These are phyloP conservation scores for Ophiocordyceps unilateralis DNA, from an alignment of 2,329 filamentous ascomycete species.

Conservation along the genomic window DNA sequence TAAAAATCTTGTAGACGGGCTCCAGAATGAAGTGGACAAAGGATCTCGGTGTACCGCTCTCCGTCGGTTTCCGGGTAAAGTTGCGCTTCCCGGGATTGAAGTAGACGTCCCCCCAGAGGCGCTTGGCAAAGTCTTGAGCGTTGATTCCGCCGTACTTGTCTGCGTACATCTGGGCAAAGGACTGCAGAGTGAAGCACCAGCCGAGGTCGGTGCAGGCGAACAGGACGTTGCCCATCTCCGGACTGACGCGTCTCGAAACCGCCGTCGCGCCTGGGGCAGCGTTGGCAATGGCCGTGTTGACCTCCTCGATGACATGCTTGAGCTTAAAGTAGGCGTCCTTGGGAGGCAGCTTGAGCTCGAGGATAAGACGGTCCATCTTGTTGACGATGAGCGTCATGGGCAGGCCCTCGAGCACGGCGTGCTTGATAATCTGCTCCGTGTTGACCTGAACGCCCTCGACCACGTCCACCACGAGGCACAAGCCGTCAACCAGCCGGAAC, in stretches of 20 bases:
- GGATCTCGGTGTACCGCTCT: conserved; percentile 64
- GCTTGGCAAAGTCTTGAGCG: conserved; percentile 61
- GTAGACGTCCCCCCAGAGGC: conserved; percentile 93
- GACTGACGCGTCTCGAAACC: conserved; percentile 66
- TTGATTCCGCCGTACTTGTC: conserved; percentile 74
- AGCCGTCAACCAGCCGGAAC: conserved; percentile 72
- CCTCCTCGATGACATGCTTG: conserved; percentile 95
- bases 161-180: conserved; percentile 92
- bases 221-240: conserved; percentile 95
- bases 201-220: conserved; percentile 88
- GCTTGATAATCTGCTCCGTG: conserved; percentile 92
- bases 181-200: conserved; percentile 91
- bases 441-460: conserved; percentile 98
- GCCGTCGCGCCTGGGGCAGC: conserved; percentile 59
- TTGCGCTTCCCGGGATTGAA: conserved; percentile 82
- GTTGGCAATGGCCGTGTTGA: conserved; percentile 89
- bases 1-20: conserved; percentile 95
- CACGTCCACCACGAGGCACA: conserved; percentile 87
- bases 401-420: conserved; percentile 77
- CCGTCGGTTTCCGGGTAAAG: conserved; percentile 75
- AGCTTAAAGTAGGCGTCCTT: conserved; percentile 97
- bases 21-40: conserved; percentile 94
- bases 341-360: conserved; percentile 86
- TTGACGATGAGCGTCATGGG: conserved; percentile 85
- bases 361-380: conserved; percentile 89